Evolutionary conservation across 2,329 filamentous ascomycete species (phyloP), one percentile per base, ranked within the genome.

Genomic region (Exophiala calicioides): DNA sequence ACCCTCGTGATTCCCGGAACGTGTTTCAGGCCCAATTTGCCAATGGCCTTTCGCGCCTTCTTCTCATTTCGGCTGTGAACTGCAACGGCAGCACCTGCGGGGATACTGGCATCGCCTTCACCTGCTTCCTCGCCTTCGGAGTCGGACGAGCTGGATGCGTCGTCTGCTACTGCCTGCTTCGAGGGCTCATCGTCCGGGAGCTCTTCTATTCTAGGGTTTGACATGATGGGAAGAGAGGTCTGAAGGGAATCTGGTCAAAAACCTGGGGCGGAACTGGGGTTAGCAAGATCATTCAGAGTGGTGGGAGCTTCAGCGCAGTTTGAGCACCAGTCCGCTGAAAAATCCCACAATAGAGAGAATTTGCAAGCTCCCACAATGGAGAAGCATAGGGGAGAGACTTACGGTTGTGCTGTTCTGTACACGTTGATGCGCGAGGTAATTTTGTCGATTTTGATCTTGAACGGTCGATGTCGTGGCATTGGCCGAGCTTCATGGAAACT

Each of bases 1-100:
- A 98, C 94, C 69, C 93, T 86, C 66, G 93, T 98, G 75, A 98
- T 98, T 70, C 93, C 94, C 67, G 88, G 86, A 62, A 98, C 86
- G 68, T 91, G 90, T 81, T 89, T 93, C 70, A 98, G 79, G 70
- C 95, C 90, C 68, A 97, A 84, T 85, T 98, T 98, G 74, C 90
- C 88, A 71, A 98, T 95, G 67, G 90, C 90, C 84, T 98, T 98
- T 77, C 93, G 86, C 65, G 93, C 94, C 85, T 98, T 98, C 88
- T 98, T 98, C 86, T 98, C 93, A 79, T 97, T 97, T 74, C 93
- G 90, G 69, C 89, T 95, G 82, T 97, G 91, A 68, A 98, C 85
- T 65, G 93, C 83, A 67, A 91, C 86, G 58, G 86, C 83, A 66
- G 90, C 88, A 68, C 91, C 93, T 61, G 87, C 85, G 69, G 91